Evolutionary conservation across 805 yeast genomes (phyloP).

Genomic region (Hanseniaspora occidentalis): DNA sequence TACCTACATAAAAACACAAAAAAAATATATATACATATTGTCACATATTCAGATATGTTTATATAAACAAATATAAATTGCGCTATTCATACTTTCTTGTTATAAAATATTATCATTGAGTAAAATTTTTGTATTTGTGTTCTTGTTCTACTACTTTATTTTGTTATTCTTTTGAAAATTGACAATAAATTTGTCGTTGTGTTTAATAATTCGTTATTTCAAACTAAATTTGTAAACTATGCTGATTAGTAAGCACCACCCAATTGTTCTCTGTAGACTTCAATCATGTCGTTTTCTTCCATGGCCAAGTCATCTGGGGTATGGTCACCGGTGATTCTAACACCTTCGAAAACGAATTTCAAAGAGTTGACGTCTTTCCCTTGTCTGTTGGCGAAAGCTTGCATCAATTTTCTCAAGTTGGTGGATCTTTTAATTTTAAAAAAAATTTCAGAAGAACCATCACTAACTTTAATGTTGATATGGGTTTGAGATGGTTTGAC

Average conservation of each 20-base stretch:
- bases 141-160: too few species aligned
- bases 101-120: too few species aligned
- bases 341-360: slow-evolving; percentile 89
- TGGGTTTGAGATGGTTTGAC: slow-evolving; percentile 57
- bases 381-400: slow-evolving; percentile 95
- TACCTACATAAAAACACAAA: not conserved
- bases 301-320: slow-evolving; percentile 90
- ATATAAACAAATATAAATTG: too few species aligned
- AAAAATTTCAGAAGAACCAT: slow-evolving; percentile 85
- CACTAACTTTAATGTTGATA: slow-evolving; percentile 87
- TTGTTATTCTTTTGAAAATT: too few species aligned
- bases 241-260: slow-evolving; percentile 31
- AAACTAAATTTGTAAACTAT: too few species aligned
- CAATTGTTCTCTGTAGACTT: slow-evolving; percentile 92
- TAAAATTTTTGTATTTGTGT: too few species aligned
- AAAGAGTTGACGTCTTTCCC: slow-evolving; percentile 75
- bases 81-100: too few species aligned
- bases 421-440: slow-evolving; percentile 92
- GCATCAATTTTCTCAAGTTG: slow-evolving; percentile 88
- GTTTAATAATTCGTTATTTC: too few species aligned
- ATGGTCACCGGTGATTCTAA: slow-evolving; percentile 73
- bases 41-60: too few species aligned
- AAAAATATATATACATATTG: not conserved
- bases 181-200: too few species aligned
- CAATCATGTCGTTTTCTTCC: slow-evolving; percentile 93